phyloP scores from a whole-genome alignment of 352 stramenopile genomes.

The Blastocystis sp. region DNA sequence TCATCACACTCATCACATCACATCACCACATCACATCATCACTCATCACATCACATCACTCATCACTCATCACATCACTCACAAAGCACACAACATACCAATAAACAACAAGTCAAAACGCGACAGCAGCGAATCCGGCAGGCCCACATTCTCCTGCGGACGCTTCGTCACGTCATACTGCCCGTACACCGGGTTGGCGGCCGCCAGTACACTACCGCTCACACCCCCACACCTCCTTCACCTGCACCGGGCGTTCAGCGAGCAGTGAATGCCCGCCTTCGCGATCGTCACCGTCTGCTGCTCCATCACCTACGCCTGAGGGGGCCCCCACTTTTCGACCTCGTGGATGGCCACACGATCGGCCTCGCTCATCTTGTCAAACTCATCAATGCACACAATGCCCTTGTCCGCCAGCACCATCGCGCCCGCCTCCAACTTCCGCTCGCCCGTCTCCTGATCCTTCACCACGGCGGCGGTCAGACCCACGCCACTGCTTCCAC shows the following conservation, averaged over 20 bases:
- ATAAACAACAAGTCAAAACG: constrained; percentile 99
- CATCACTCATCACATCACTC: too few relatives aligned
- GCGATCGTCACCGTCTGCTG: constrained; percentile 99
- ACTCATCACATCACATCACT: neutral
- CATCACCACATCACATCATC: too few relatives aligned
- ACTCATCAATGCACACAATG: constrained; percentile 74
- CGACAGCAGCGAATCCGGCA: constrained; percentile 96
- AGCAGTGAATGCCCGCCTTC: constrained; percentile 98
- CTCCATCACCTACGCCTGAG: constrained; percentile 85
- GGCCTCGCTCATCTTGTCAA: constrained; percentile 83
- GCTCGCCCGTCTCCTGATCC: constrained; percentile 88
- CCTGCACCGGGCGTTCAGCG: constrained; percentile 91
- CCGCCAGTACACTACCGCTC: constrained; percentile 85
- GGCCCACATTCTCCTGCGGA: constrained; percentile 96
- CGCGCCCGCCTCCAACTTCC: constrained; percentile 90
- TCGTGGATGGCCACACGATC: constrained; percentile 99
- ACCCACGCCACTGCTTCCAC: constrained; percentile 88
- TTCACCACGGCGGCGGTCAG: constrained; percentile 95
- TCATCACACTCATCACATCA: too few relatives aligned
- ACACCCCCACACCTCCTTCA: neutral
- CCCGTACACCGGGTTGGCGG: constrained; percentile 98
- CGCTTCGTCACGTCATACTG: constrained; percentile 96
- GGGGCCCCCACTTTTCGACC: constrained; percentile 72
- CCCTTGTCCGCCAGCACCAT: constrained; percentile 98
- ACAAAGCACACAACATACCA: constrained; percentile 71